A percentile compares a stretch with the other conserved stretches of the same genome.
Evolutionary conservation across 305 asterid genomes (phyloP).

Genomic region (Fraxinus nigra): DNA sequence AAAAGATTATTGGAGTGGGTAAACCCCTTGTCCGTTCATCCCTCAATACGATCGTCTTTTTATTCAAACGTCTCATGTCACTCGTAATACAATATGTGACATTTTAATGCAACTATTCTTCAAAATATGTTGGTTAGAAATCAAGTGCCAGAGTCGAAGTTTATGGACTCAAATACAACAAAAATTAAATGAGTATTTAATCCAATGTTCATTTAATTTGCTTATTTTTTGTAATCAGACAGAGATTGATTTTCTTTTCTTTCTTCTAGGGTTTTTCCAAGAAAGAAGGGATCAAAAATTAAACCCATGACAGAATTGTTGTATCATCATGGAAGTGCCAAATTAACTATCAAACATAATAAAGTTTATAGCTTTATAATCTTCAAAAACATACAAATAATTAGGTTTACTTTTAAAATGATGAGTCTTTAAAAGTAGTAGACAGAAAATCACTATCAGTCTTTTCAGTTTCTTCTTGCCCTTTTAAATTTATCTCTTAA

Average conservation of each 20-base stretch:
- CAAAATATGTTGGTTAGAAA: neutral
- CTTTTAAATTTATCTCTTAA: neutral
- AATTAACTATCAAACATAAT: neutral
- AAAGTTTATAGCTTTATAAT: neutral
- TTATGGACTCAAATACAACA: neutral
- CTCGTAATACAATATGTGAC: neutral
- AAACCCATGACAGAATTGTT: neutral
- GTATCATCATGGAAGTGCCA: neutral
- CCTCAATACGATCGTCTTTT: neutral
- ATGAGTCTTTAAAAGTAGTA: neutral
- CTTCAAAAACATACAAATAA: slow-evolving; percentile 15
- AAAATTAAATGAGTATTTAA: neutral
- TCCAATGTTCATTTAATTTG: neutral
- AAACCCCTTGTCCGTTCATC: neutral
- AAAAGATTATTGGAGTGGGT: neutral
- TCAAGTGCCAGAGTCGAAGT: neutral
- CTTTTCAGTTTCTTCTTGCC: slow-evolving; percentile 15
- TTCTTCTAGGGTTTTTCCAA: neutral
- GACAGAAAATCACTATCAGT: slow-evolving; percentile 11
- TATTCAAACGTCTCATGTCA: neutral
- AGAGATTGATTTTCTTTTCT: neutral
- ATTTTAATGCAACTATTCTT: neutral
- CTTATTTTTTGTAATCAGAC: neutral
- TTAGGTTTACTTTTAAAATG: neutral
- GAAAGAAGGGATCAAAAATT: neutral